These are phyloP conservation scores for Gaeumannomyces tritici DNA, from an alignment of 2,329 filamentous ascomycete species.

Conservation along the genomic window DNA sequence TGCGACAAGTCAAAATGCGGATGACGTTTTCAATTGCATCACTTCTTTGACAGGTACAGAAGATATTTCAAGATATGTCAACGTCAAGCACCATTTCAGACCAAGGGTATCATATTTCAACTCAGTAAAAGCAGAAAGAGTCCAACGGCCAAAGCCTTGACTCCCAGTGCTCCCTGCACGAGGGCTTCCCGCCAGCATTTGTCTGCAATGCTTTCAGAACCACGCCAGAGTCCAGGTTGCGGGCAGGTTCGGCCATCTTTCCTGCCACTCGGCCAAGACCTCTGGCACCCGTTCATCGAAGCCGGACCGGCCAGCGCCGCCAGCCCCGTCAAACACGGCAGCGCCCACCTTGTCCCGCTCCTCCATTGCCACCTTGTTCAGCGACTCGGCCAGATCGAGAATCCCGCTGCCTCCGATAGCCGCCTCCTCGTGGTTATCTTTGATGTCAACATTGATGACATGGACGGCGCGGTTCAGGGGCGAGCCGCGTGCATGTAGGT, in stretches of 20 bases:
- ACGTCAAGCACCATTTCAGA: not conserved
- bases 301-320: slow-evolving; percentile 55
- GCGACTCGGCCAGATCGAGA: slow-evolving; percentile 74
- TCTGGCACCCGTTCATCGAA: slow-evolving; percentile 94
- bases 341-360: slow-evolving; percentile 61
- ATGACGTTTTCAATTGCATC: too few relatives aligned
- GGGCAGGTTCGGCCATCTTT: slow-evolving; percentile 84
- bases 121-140: not conserved
- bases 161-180: slow-evolving; percentile 4
- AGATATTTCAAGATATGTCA: not conserved
- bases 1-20: not conserved
- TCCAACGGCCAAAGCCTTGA: not conserved
- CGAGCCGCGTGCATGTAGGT: slow-evolving; percentile 75
- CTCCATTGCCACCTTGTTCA: slow-evolving; percentile 72
- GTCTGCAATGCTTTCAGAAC: slow-evolving; percentile 48
- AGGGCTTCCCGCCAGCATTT: slow-evolving; percentile 2
- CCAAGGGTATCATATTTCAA: not conserved
- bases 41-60: too few relatives aligned
- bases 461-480: slow-evolving; percentile 89
- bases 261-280: slow-evolving; percentile 87
- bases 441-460: slow-evolving; percentile 97
- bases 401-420: slow-evolving; percentile 85
- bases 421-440: slow-evolving; percentile 96
- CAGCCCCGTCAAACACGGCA: slow-evolving; percentile 59
- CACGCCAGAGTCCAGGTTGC: slow-evolving; percentile 92